Evolutionary conservation across 192 early-diverging fungal genomes (phyloP), one percentile per base, ranked within the genome.

Genomic region (Linnemannia exigua): DNA sequence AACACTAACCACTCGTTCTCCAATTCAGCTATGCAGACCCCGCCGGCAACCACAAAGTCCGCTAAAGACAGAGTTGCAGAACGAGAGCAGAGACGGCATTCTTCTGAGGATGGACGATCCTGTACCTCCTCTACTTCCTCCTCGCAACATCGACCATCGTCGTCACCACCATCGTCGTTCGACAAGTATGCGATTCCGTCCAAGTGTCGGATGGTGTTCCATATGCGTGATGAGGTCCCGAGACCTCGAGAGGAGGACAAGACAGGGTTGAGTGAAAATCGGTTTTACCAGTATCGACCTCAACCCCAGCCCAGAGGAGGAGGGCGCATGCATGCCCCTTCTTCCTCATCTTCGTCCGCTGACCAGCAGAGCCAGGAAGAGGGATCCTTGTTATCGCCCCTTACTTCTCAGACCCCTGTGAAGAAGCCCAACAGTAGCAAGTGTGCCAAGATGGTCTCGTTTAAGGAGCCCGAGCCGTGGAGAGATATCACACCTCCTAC

Each of bases 171-270:
- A 35, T 14, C 35, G 41, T n/a, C n/a, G n/a, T n/a, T 38, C 15
- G 52, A 77, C n/a, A 72, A 74, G 16, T 72, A 67, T 19, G 37
- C 74, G 22, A 78, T 84, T 66, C 81, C 81, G 17, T 14, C 81
- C 12, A 84, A 78, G 35, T 84, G 81, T 46, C 58, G 63, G 9
- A 84, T 74, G 81, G 81, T 84, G n/a, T 84, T 84, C 46, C 76
- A 84, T 77, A 84, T 84, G 81, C 70, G 76, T 2, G 76, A 84
- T 17, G 81, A 84, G 44, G 76, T 84, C 17, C 48, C 81, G 14
- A 80, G 67, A 35, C 17, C n/a, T n/a, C 31, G 67, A 38, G 66
- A 35, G n/a, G 66, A 77, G 25, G 75, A 77, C 31, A 69, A 77
- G 75, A 69, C 63, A 5, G 35, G 58, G 22, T 5, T 72, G 12